Evolutionary conservation across 495 filamentous ascomycete species (phyloP).

Genomic region (Xanthoparmelia taractica): DNA sequence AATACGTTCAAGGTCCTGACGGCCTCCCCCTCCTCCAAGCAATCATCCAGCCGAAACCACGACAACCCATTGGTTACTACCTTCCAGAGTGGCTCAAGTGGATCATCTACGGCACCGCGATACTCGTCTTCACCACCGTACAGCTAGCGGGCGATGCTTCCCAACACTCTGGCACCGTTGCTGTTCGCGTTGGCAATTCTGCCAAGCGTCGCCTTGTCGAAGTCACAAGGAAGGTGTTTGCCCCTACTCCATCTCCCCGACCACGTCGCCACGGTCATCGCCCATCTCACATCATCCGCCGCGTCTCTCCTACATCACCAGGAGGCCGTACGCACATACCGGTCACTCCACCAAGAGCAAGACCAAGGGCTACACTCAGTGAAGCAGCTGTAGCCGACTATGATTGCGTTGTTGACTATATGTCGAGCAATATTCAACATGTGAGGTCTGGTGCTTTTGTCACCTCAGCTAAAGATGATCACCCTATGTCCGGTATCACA

Average conservation of each 20-base stretch:
- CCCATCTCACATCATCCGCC: neutral
- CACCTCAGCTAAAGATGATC: neutral
- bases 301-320: conserved; percentile 1
- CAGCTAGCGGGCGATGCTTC: neutral
- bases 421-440: neutral
- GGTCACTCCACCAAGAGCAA: neutral
- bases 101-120: neutral
- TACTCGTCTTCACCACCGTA: neutral
- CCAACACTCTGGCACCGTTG: neutral
- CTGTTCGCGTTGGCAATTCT: conserved; percentile 1
- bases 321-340: conserved; percentile 1
- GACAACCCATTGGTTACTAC: neutral
- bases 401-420: neutral
- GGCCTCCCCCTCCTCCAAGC: neutral
- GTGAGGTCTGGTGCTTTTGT: neutral
- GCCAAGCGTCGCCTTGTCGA: conserved; percentile 12
- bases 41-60: neutral
- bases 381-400: neutral
- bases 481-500: neutral
- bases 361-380: neutral
- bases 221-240: neutral
- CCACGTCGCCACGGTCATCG: neutral
- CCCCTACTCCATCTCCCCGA: neutral
- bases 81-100: neutral
- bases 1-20: neutral